Evolutionary conservation across 495 filamentous ascomycete genomes (phyloP), one percentile per base, ranked within the genome.

Genomic region (Aspergillus sclerotioniger): DNA sequence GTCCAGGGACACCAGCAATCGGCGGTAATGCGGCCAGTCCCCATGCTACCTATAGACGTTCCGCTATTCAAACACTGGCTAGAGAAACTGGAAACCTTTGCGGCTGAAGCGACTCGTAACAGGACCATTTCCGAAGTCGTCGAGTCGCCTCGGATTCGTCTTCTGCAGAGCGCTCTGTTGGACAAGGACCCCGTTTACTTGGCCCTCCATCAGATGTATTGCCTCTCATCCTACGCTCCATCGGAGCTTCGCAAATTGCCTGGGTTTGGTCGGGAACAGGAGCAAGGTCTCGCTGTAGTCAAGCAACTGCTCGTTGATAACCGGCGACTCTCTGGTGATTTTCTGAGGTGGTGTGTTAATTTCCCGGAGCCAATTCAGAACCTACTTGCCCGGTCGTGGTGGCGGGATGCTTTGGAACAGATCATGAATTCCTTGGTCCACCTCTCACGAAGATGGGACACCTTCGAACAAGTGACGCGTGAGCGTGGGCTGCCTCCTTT

Each of bases 131-230:
- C 68, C 29, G 59, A 60, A 33, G 46, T 45, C 3, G 58, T 83
- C 6, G 82, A 84, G 53, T 62, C 61, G 28, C 80, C 84, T n/a
- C 74, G 89, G 47, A 64, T 85, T 25, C 60, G 70, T 41, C 74
- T 90, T 1, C 63, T 92, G 5, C 56, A 48, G 4, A 71, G 85
- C n/a, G 87, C 88, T 0, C 87, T 82, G 61, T 8, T 50, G 3
- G 46, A 68, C 0, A 67, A 77, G 9, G 89, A 92, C 60, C 53
- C 73, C 25, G 81, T 88, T 63, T 92, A 87, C 63, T 46, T 91
- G 50, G 75, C 75, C 10, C 64, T 90, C 6, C 89, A 92, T 70
- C 88, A 90, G 58, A 54, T 89, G 1, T 90, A 83, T 65, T 88
- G 84, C 64, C 62, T 81, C 13, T 81, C 77, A 74, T 71, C 70